Base-by-base conservation (phyloP, 768 basidiomycete species). In the Tylopilus sp. region DNA sequence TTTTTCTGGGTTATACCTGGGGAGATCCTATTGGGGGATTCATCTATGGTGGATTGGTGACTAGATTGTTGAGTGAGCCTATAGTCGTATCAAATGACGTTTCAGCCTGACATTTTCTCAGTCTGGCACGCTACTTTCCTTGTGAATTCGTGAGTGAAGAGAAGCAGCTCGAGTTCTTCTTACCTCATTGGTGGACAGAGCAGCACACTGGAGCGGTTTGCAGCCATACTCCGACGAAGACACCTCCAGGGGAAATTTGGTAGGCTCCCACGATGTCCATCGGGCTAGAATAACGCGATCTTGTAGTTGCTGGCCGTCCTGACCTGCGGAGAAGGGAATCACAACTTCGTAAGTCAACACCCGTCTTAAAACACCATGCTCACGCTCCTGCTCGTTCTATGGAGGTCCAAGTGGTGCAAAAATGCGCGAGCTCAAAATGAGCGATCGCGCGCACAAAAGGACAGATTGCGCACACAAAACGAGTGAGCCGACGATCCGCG, bases 161-260 rank as follows among this genome's bases (percentile, higher is more conserved):
- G 10, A 26, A 13, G n/a, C 19, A n/a, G 21, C 11, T n/a, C 8
- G 19, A 1, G 28, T 28, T 10, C 30, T 21, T 43, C 4, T 9
- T 12, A n/a, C 3, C 24, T 21, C 7, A 48, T 6, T n/a, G 6
- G 14, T 38, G 13, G 13, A 11, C 33, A 56, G 55, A 25, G 21
- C 45, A 36, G 55, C 54, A 8, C 55, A 56, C 38, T 56, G 55
- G 55, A 38, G 45, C 21, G 46, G 55, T 21, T 19, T 49, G 25
- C 54, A 56, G 30, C 54, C 53, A 3, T 56, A 56, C 42, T 56
- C 55, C 2, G 55, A 56, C 42, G 55, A 56, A 24, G 42, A 56
- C 42, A 56, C 54, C 4, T 56, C 55, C 8, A 56, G 38, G 34
- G n/a, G 55, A 36, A 56, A 45, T 26, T 21, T 49, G 54, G 55